Base-by-base conservation (phyloP, 768 basidiomycete species). In the Trametes elegans region DNA sequence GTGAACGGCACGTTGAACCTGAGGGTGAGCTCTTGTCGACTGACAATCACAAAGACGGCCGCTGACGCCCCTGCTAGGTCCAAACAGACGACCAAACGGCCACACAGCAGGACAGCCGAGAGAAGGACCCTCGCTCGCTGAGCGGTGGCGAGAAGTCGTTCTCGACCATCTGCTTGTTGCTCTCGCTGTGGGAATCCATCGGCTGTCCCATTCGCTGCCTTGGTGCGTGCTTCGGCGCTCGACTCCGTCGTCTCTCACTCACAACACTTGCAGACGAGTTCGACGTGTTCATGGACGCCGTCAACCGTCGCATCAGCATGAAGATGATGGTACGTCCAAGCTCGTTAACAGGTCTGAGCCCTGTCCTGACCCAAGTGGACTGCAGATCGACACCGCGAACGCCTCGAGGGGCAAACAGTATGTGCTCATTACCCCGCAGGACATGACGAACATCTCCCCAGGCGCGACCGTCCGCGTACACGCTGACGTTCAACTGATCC, bases 111-210 rank as follows among this genome's bases (percentile, higher is more conserved):
- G 71, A 60, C 24, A 63, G 66, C 21, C 76, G 79, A 29, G 89
- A 92, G 62, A 93, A 93, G 69, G 90, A 94, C 65, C 88, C 93
- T 3, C 85, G 84, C 32, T 88, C 88, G 27, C 76, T 95, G 16
- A 92, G 90, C 61, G 95, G 95, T 42, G 95, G 96, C 34, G 96
- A 98, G 70, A 96, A 97, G 70, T 95, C 92, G 7, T 99, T 97
- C 73, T 90, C 94, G 6, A 98, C 96, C 0, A 93, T 98, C 59
- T 95, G 93, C 62, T 71, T 99, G 47, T 74, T 99, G 42, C 74
- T 98, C n/a, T 87, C 97, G 4, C 76, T 99, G 40, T 99, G 97
- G 97, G 91, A 97, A 64, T 87, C 92, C 14, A 93, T 95, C 52
- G 88, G 90, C 0, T 95, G 95, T 67, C 97, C 97, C 1, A 76